Base-by-base conservation (phyloP, 2,329 filamentous ascomycete species). In the Xylaria sp. region DNA sequence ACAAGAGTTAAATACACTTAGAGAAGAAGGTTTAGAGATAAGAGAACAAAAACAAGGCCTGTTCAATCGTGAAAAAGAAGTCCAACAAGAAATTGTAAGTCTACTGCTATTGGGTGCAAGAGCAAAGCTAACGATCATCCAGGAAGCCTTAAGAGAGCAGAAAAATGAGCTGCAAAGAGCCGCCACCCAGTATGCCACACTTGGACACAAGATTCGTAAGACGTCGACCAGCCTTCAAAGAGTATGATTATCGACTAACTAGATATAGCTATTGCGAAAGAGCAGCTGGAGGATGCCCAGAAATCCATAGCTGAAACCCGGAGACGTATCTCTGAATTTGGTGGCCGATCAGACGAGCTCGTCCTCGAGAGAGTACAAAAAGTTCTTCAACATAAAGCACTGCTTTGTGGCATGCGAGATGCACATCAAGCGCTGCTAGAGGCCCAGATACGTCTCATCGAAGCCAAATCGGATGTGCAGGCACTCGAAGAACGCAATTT, bases 401-500 rank as follows among this genome's bases (percentile, higher is more conserved):
- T 88, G 4, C 86, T 97, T 8, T 85, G 86, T n/a, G 77, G 80
- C 23, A 86, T 97, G 54, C 87, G 88, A 15, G 80, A 83, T 58
- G 85, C 89, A 6, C 89, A 92, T 62, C 85, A 90, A 55, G 86
- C 87, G 15, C 81, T 93, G 12, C 80, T 94, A 18, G 90, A 94
- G 74, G 89, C 88, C 1, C 87, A 92, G 73, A 85, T 98, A 54
- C 85, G 89, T 69, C 82, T 88, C 0, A 87, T 97, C 36, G 96
- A 99, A 82, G 94, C 94, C 1, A 80, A 85, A n/a, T 98, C 94
- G 0, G 96, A 99, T 75, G 80, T 92, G 2, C 85, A 89, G 54
- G 87, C 88, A 6, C 83, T 98, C n/a, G 87, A 88, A 74, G 82
- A 83, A 18, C 90, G 90, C 67, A 93, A 94, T 73, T 74, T 79